Base-by-base conservation (phyloP, 192 early-diverging fungal species). In the Backusella morwellensis region DNA sequence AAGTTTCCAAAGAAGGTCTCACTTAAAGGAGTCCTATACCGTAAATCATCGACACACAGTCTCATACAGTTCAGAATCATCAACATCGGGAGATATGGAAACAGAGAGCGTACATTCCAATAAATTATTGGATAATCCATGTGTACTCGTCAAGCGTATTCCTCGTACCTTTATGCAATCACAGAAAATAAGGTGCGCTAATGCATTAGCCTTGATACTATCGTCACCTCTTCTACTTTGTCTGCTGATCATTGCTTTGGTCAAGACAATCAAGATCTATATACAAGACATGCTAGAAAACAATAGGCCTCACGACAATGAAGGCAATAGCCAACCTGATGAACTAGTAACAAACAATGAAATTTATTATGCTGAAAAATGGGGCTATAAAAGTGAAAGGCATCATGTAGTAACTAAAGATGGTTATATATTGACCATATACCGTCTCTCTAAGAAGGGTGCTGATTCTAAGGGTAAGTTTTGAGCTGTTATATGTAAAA, bases 341-440 rank as follows among this genome's bases (percentile, higher is more conserved):
- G 80, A 81, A 59, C 2, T 66, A 26, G 56, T 81, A 9, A 77
- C 63, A 35, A 14, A 47, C 9, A 76, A 77, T 44, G 80, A 81
- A 59, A 40, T 29, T 2, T 73, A 77, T 71, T 81, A 81, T 67
- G 59, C 72, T 34, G 38, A n/a, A 4, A 32, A 52, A 23, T 81
- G 80, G 80, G 80, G 80, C 21, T 81, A 81, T 41, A n/a, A 70
- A 3, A 67, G 76, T 41, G 44, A 74, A 32, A 7, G 12, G 34
- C 72, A 77, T 47, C 42, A 69, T 12, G 72, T 68, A 0, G 35
- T 74, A 5, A 81, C 80, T 14, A n/a, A 74, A 15, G 80, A 81
- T 70, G 76, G 80, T 2, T 74, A 77, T 44, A 35, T 77, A 21
- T 36, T 81, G 4, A 38, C 6, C 0, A 73, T 81, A 21, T 77